These are phyloP conservation scores for Trichoderma polysporum DNA, from an alignment of 2,329 filamentous ascomycete species.

Conservation along the genomic window DNA sequence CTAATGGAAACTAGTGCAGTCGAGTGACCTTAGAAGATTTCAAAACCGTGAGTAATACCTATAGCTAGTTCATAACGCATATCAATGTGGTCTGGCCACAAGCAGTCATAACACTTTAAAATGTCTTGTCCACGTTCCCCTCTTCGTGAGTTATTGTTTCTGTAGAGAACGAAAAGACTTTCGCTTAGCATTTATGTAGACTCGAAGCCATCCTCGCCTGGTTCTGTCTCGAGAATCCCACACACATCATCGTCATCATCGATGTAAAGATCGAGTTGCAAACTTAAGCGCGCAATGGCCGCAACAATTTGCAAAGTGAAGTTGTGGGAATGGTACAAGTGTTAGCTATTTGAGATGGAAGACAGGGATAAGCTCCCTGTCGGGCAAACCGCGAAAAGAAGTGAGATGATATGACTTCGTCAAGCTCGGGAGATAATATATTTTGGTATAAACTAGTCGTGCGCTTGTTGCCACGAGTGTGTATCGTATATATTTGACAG, in stretches of 20 bases:
- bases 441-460: too few relatives aligned
- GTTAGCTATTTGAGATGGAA: too few relatives aligned
- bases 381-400: too few relatives aligned
- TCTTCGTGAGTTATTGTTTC: background rate
- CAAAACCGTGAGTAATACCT: background rate
- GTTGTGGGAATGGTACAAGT: background rate
- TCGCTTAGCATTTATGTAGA: background rate
- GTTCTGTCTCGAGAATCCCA: background rate
- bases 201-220: background rate
- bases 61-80: background rate
- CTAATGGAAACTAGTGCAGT: background rate
- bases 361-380: too few relatives aligned
- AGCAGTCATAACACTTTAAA: background rate
- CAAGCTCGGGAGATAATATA: too few relatives aligned
- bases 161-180: background rate
- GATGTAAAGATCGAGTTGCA: background rate
- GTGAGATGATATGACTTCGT: too few relatives aligned
- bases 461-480: too few relatives aligned
- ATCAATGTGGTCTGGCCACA: background rate
- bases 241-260: background rate
- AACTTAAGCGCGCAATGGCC: background rate
- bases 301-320: background rate
- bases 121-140: background rate
- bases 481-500: too few relatives aligned
- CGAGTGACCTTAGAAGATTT: background rate